Percentiles rank a stretch among this genome's conserved stretches.
phyloP scores from a whole-genome alignment of 192 early-diverging fungal genomes.

The Thoreauomyces humboldtii region DNA sequence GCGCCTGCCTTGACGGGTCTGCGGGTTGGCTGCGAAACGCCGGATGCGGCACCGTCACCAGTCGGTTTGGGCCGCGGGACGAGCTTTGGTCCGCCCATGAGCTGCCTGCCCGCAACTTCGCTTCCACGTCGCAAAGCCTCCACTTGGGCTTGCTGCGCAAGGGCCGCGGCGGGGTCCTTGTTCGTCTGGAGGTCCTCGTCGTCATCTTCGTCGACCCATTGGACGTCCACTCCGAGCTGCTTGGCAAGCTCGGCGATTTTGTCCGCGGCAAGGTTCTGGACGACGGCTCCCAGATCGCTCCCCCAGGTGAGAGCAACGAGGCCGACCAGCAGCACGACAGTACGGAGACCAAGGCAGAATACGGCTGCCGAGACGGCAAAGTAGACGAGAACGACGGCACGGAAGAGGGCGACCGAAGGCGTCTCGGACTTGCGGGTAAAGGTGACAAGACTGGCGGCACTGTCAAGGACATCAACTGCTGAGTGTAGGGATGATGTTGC shows the following conservation, averaged over 20 bases:
- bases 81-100: constrained; percentile 7
- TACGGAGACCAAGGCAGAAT: background rate
- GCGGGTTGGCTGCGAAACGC: no score
- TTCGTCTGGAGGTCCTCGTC: background rate
- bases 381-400: constrained; percentile 11
- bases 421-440: constrained; percentile 18
- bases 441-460: constrained; percentile 5
- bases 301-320: constrained; percentile 16
- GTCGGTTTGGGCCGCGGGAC: background rate
- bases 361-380: background rate
- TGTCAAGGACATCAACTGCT: constrained; percentile 10
- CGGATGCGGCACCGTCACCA: no score
- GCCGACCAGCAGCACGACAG: constrained; percentile 5
- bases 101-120: constrained; percentile 1
- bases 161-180: background rate
- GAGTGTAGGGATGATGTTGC: constrained; percentile 15
- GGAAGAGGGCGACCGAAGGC: constrained; percentile 15
- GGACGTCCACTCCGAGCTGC: background rate
- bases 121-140: constrained; percentile 8
- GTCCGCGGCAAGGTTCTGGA: background rate
- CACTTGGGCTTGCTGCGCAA: background rate
- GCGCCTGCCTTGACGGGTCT: background rate
- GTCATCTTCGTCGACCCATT: constrained; percentile 18
- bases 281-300: constrained; percentile 11
- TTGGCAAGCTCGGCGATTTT: background rate